These are phyloP conservation scores for Vitis riparia DNA, from an alignment of 164 flowering plant species.

Conservation along the genomic window DNA sequence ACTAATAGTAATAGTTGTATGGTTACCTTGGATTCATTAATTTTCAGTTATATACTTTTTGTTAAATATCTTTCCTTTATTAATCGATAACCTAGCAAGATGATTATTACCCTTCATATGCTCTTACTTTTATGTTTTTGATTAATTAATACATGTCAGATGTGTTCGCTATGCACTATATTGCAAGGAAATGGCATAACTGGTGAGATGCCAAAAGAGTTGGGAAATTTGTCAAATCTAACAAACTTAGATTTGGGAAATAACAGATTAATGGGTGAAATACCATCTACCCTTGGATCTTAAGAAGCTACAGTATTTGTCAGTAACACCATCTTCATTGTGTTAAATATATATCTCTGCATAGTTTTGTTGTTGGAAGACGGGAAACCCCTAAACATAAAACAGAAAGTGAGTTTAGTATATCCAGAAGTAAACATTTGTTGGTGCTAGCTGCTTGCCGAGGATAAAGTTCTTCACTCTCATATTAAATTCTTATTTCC, in stretches of 20 bases:
- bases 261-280: slow-evolving; percentile 68
- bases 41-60: not conserved
- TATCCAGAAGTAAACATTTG: too few relatives aligned
- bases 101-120: not conserved
- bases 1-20: not conserved
- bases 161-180: slow-evolving; percentile 40
- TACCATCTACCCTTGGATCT: slow-evolving; percentile 90
- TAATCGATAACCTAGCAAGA: not conserved
- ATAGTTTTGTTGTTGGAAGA: too few relatives aligned
- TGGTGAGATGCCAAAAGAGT: slow-evolving; percentile 81
- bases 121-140: not conserved
- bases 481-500: too few relatives aligned
- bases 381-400: too few relatives aligned
- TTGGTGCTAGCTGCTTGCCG: too few relatives aligned
- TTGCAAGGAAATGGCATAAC: slow-evolving; percentile 79
- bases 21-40: not conserved
- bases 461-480: too few relatives aligned
- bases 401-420: too few relatives aligned
- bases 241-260: slow-evolving; percentile 64
- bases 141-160: slow-evolving; percentile 9
- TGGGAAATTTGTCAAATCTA: slow-evolving; percentile 72
- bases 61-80: not conserved
- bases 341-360: not conserved
- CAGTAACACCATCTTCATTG: slow-evolving; percentile 28
- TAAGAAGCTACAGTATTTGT: slow-evolving; percentile 74